A percentile compares a stretch with the other conserved stretches of the same genome.
Conservation (phyloP, 805 yeast species). For the Wickerhamiella alocasiicola region DNA sequence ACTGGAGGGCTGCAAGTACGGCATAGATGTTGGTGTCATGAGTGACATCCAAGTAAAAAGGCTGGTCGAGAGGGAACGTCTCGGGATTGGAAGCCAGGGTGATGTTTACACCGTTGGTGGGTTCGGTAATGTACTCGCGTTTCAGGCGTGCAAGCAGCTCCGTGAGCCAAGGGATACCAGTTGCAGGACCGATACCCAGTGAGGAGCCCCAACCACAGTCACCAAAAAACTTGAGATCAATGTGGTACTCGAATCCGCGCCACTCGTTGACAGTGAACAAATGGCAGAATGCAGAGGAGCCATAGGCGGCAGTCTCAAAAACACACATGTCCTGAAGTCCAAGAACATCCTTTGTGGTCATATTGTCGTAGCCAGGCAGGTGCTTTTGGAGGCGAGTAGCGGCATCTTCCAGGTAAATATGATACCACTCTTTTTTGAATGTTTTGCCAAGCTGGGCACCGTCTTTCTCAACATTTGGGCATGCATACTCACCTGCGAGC, state of each 20-base stretch:
- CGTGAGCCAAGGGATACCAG: constrained; percentile 47
- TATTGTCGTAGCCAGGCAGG: constrained; percentile 39
- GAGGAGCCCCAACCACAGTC: constrained; percentile 48
- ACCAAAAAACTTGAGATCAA: constrained; percentile 49
- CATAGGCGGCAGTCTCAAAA: constrained; percentile 59
- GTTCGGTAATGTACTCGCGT: constrained; percentile 37
- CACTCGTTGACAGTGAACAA: constrained; percentile 59
- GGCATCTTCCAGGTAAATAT: constrained; percentile 38
- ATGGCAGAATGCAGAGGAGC: constrained; percentile 53
- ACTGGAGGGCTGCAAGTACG: constrained; percentile 52
- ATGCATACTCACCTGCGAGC: constrained; percentile 29
- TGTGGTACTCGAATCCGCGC: constrained; percentile 46
- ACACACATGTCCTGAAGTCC: constrained; percentile 54
- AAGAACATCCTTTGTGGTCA: constrained; percentile 41
- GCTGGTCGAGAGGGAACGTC: constrained; percentile 33
- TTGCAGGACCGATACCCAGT: constrained; percentile 37
- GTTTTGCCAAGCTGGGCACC: constrained; percentile 22
- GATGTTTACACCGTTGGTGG: constrained; percentile 37
- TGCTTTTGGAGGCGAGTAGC: constrained; percentile 43
- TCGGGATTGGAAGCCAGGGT: constrained; percentile 25
- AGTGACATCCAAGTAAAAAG: constrained; percentile 55
- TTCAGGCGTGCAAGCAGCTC: constrained; percentile 34
- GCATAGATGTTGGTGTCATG: constrained; percentile 62
- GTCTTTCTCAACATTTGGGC: constrained; percentile 27
- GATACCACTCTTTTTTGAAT: constrained; percentile 27